Conservation (phyloP, 1,284 basidiomycete species). For the Sphaerobolus stellatus region DNA sequence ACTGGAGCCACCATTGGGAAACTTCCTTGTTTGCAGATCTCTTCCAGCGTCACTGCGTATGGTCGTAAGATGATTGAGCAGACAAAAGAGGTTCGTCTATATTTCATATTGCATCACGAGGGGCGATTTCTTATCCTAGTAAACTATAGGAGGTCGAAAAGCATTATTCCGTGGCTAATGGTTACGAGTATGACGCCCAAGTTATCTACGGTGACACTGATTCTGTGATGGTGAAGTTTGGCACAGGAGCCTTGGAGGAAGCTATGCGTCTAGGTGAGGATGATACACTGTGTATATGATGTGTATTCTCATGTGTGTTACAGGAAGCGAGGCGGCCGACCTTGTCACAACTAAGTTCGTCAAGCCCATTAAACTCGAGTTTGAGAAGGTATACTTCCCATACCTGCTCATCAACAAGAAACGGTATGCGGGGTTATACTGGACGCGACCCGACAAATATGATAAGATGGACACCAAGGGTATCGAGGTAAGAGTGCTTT, state of each 20-base stretch:
- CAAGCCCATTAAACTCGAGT: constrained; percentile 95
- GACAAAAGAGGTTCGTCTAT: constrained; percentile 71
- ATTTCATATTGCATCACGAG: background rate
- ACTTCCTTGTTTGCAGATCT: constrained; percentile 89
- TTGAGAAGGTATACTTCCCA: constrained; percentile 97
- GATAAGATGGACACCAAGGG: constrained; percentile 99
- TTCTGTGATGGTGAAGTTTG: constrained; percentile 97
- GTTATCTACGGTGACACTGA: constrained; percentile 98
- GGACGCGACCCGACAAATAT: constrained; percentile 90
- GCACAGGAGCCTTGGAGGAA: constrained; percentile 76
- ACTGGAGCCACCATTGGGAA: constrained; percentile 95
- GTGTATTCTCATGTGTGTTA: background rate
- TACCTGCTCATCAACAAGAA: constrained; percentile 97
- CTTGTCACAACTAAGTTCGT: constrained; percentile 91
- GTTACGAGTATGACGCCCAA: constrained; percentile 81
- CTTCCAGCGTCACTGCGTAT: constrained; percentile 89
- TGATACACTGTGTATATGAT: constrained; percentile 3
- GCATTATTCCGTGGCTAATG: constrained; percentile 83
- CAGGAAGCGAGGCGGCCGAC: constrained; percentile 91
- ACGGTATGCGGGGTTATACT: constrained; percentile 93
- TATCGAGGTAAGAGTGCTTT: constrained; percentile 71
- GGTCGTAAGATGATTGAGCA: constrained; percentile 97
- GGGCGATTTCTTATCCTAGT: background rate
- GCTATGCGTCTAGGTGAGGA: constrained; percentile 85
- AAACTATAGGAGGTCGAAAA: constrained; percentile 76